Evolutionary conservation across 2,329 filamentous ascomycete genomes (phyloP), one percentile per base, ranked within the genome.

Genomic region (Ophiostoma perfectum): DNA sequence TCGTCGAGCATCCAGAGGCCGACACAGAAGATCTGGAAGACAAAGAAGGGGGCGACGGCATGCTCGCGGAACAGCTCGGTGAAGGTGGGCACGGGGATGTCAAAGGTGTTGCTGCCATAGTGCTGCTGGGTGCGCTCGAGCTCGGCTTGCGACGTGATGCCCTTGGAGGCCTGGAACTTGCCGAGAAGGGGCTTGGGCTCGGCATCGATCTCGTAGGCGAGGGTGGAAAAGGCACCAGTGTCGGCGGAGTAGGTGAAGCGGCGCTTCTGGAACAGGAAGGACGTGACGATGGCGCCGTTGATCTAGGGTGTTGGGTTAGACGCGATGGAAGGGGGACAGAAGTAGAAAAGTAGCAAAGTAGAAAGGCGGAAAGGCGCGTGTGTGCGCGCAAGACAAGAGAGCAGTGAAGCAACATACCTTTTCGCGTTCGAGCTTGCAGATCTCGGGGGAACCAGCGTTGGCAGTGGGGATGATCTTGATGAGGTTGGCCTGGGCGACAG

Each of bases 21-120:
- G 69, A 99, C 95, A 75, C 96, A 99, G 82, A 99, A 99, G 71
- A 99, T 84, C 83, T 99, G 95, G 81, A 99, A 99, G 72, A 99
- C 93, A 80, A 99, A 99, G 83, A 99, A 99, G 5, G 95, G 95
- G 36, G 96, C 96, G 36, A 99, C 96, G 38, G 96, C 94, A 78
- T 99, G 96, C 79, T 99, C 95, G 79, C 96, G 91, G 86, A 97
- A 99, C 65, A 99, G 86, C 80, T 99, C 95, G 66, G 90, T 88
- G 74, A 99, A 99, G 11, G 91, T 94, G 4, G 96, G 95, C 12
- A 99, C 93, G 6, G 96, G 95, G 66, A 99, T 99, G 76, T 99
- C 95, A 77, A 99, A 99, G 14, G 91, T 93, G 77, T 99, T 99
- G 74, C 89, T 85, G 75, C 95, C 95, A 84, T 98, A 99, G 81